These are phyloP conservation scores for Eustoma russellianum DNA, from an alignment of 257 asterid genomes.

Conservation along the genomic window DNA sequence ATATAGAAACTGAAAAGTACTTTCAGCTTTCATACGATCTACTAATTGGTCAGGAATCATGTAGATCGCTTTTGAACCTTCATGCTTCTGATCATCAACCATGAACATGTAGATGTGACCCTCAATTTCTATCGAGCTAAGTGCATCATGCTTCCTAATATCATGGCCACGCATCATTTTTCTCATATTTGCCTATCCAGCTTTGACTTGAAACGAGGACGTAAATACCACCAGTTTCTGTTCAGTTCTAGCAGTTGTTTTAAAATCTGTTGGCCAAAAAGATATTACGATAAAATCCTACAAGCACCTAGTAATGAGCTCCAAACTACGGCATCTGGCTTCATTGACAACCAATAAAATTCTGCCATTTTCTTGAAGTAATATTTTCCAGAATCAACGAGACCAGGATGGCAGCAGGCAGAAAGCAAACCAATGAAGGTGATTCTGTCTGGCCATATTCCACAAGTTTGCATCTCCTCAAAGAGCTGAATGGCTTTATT, in stretches of 20 bases:
- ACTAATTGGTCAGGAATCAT: slow-evolving; percentile 26
- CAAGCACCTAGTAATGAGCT: slow-evolving; percentile 56
- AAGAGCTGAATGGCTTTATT: slow-evolving; percentile 38
- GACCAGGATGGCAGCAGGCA: slow-evolving; percentile 64
- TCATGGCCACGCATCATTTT: slow-evolving; percentile 31
- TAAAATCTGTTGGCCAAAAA: slow-evolving; percentile 29
- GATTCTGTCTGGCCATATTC: slow-evolving; percentile 41
- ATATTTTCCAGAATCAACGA: slow-evolving; percentile 30
- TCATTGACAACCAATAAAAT: slow-evolving; percentile 26
- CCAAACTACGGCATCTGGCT: slow-evolving; percentile 50
- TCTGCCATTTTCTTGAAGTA: slow-evolving; percentile 35
- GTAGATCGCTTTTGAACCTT: slow-evolving; percentile 23
- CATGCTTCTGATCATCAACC: slow-evolving; percentile 42
- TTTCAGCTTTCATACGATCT: slow-evolving; percentile 29
- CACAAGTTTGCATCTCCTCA: slow-evolving; percentile 42
- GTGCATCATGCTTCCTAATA: slow-evolving; percentile 33
- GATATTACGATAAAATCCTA: slow-evolving; percentile 30
- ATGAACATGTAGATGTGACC: slow-evolving; percentile 34
- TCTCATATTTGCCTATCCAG: slow-evolving; percentile 49
- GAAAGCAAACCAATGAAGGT: slow-evolving; percentile 53
- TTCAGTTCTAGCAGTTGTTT: slow-evolving; percentile 47
- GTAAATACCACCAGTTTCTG: slow-evolving; percentile 29
- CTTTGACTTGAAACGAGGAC: slow-evolving; percentile 41
- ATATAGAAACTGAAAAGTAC: slow-evolving; percentile 5
- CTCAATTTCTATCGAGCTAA: slow-evolving; percentile 35